A percentile compares a stretch with the other conserved stretches of the same genome.
Evolutionary conservation across 257 asterid genomes (phyloP).

Genomic region (Nicotiana knightiana): DNA sequence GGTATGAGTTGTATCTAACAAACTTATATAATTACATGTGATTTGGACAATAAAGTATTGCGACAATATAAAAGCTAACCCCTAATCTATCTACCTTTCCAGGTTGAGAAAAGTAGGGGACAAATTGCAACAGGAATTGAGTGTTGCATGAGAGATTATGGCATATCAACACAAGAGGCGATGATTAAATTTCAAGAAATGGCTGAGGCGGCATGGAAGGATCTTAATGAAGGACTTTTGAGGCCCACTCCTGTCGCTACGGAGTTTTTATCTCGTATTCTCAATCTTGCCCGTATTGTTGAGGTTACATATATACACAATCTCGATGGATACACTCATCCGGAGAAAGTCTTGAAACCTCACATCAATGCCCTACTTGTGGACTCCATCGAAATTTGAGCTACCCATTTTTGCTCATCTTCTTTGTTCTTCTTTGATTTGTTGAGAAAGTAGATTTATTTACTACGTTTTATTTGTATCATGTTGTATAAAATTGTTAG

Average conservation of each 20-base stretch:
- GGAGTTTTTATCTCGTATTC: constrained; percentile 18
- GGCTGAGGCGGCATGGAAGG: constrained; percentile 45
- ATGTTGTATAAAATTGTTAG: too few species aligned
- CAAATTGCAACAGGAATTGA: constrained; percentile 38
- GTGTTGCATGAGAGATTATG: constrained; percentile 38
- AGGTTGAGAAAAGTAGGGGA: constrained; percentile 47
- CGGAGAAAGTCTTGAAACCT: constrained; percentile 14
- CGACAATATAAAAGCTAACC: too few species aligned
- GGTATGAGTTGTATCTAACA: too few species aligned
- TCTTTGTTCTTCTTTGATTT: background rate
- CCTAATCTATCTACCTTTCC: background rate
- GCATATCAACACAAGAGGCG: constrained; percentile 33
- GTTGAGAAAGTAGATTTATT: background rate
- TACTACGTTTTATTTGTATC: too few species aligned
- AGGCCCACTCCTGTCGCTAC: constrained; percentile 11
- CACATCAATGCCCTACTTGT: constrained; percentile 23
- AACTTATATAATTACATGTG: too few species aligned
- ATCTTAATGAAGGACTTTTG: constrained; percentile 32
- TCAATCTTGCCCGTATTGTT: constrained; percentile 28
- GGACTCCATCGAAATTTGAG: constrained; percentile 9
- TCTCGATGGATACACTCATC: constrained; percentile 38
- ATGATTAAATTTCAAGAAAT: constrained; percentile 21
- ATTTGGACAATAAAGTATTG: too few species aligned
- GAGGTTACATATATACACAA: constrained; percentile 32
- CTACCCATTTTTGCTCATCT: background rate